Evolutionary conservation across 2,329 filamentous ascomycete species (phyloP), one percentile per base, ranked within the genome.

Genomic region (Neonectria hederae): DNA sequence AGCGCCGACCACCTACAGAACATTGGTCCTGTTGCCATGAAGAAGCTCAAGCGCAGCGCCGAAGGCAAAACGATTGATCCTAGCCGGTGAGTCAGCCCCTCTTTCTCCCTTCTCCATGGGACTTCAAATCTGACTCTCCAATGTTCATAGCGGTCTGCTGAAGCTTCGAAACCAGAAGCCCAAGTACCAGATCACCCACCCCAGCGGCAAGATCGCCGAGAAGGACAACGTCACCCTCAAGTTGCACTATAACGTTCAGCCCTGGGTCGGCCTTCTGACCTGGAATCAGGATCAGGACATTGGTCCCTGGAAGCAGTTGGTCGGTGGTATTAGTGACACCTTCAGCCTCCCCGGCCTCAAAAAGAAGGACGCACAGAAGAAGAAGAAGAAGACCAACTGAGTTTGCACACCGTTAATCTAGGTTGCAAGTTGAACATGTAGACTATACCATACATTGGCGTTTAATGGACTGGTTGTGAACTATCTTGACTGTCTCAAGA

Each of bases 181-280:
- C 3, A 99, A 99, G 81, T 99, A 99, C 84, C 94, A 97, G 77
- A 96, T 99, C 80, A 97, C 94, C 5, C 94, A 97, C 78, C 92
- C 95, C 11, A 87, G 86, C 11, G 92, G 94, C 65, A 90, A 89
- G 78, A 85, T 98, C 69, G 92, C 92, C 49, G 86, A 91, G 74
- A 84, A 89, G 53, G 83, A 86, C 54, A 89, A 96, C 76, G 93
- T 95, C 61, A 90, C 88, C 30, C 83, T 99, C 67, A 89, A 90
- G 73, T 83, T 98, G 57, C 91, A 96, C 76, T 99, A 97, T 89
- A 98, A 98, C 81, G 92, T 98, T 65, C 96, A 99, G 84, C 96
- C 96, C 32, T 98, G 95, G 93, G 93, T 99, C 11, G 96, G 96
- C 14, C 81, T 91, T 56, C 80, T 98, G 78, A 91, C 91, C 45